Evolutionary conservation across 2,329 filamentous ascomycete species (phyloP), one percentile per base, ranked within the genome.

Genomic region (Sarocladiaceae sp.): DNA sequence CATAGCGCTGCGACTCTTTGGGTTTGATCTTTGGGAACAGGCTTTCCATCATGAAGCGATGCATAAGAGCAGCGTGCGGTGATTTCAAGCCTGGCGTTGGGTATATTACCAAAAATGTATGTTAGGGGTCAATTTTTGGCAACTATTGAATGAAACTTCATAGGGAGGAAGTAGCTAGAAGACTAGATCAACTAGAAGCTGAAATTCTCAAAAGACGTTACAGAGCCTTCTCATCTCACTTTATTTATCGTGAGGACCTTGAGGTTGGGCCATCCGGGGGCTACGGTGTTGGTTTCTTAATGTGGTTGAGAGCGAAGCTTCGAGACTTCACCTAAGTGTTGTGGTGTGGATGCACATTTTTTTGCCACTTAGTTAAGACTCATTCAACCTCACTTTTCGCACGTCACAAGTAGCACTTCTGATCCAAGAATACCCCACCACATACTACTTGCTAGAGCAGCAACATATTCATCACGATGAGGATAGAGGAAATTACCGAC

Each of bases 401-500:
- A 33, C 28, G 26, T n/a, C n/a, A n/a, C n/a, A n/a, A n/a, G n/a
- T n/a, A n/a, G n/a, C n/a, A n/a, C n/a, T n/a, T n/a, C n/a, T n/a
- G n/a, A n/a, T n/a, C n/a, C n/a, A n/a, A n/a, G n/a, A n/a, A n/a
- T n/a, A n/a, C n/a, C n/a, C n/a, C n/a, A n/a, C n/a, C n/a, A n/a
- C n/a, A n/a, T n/a, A n/a, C n/a, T n/a, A n/a, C n/a, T n/a, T n/a
- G n/a, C n/a, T n/a, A n/a, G n/a, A n/a, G n/a, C n/a, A 42, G 22
- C 26, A 11, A 23, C 22, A 29, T 6, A 46, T 12, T 10, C 22
- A 35, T 33, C 55, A 62, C 52, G 17, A 69, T 75, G 71, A 62
- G 67, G 29, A 65, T 75, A 44, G 69, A 76, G 54, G 69, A 76
- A 55, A 65, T 77, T 55, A 67, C 66, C 23, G 66, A 74, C 35